Conservation (phyloP, 1,284 basidiomycete species). For the Moniliophthora roreri region DNA sequence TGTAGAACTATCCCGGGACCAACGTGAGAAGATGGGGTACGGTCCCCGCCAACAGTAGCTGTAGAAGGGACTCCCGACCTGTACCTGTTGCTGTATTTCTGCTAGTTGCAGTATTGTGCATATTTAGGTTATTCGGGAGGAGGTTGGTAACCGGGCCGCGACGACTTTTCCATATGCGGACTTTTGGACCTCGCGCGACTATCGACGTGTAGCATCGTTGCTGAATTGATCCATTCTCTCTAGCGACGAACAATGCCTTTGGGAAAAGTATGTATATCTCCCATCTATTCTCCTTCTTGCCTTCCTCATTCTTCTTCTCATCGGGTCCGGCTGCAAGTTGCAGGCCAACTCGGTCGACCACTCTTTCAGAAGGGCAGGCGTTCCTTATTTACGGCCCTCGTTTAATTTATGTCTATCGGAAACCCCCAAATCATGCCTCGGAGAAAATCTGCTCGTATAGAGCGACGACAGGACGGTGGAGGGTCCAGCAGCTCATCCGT, state of each 20-base stretch:
- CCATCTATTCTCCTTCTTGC: neutral
- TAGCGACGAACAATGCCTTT: neutral
- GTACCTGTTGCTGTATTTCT: too few relatives aligned
- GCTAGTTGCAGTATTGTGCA: too few relatives aligned
- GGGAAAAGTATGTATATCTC: neutral
- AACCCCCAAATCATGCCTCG: neutral
- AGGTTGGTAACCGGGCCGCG: too few relatives aligned
- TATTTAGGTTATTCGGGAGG: too few relatives aligned
- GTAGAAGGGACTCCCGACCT: too few relatives aligned
- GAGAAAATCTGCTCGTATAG: neutral
- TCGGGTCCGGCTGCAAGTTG: neutral
- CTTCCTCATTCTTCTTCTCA: neutral
- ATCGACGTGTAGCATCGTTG: neutral
- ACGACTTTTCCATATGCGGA: too few relatives aligned
- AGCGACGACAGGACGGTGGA: too few relatives aligned
- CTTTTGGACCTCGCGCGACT: too few relatives aligned
- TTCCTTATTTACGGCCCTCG: neutral
- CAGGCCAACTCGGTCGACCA: slow-evolving; percentile 3
- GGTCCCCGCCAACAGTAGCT: neutral
- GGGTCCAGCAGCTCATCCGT: too few relatives aligned
- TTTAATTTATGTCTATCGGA: neutral
- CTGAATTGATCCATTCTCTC: neutral
- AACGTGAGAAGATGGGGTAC: neutral
- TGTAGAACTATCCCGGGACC: neutral
- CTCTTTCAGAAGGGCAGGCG: slow-evolving; percentile 1